Percentiles rank a stretch among this genome's conserved stretches.
phyloP scores from a whole-genome alignment of 768 basidiomycete species.

The Boletus sp. region DNA sequence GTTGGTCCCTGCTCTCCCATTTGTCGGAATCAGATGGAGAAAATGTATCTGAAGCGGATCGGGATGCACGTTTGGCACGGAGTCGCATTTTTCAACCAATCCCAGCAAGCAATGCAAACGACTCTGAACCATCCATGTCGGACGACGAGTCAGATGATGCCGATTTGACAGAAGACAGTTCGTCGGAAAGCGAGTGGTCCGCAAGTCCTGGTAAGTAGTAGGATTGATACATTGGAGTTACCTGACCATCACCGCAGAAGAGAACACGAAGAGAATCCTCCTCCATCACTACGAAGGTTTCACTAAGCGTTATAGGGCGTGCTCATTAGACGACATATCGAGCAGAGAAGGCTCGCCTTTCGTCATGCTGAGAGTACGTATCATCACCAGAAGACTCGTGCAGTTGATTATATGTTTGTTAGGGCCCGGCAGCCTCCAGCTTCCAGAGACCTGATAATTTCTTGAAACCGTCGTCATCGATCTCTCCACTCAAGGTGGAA shows the following conservation, averaged over 20 bases:
- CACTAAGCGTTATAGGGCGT: constrained; percentile 47
- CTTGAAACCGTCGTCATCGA: not conserved
- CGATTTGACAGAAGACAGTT: constrained; percentile 55
- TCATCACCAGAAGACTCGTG: not conserved
- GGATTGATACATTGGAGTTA: not conserved
- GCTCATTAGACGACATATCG: constrained; percentile 33
- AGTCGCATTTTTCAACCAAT: constrained; percentile 48
- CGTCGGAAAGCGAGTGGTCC: constrained; percentile 40
- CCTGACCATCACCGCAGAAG: constrained; percentile 22
- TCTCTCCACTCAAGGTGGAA: constrained; percentile 4
- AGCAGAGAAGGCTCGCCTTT: constrained; percentile 52
- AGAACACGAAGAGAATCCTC: constrained; percentile 20
- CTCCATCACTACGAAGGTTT: constrained; percentile 49
- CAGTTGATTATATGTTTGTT: not conserved
- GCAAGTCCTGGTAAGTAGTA: constrained; percentile 35
- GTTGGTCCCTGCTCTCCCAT: constrained; percentile 25
- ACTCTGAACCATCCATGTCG: constrained; percentile 52
- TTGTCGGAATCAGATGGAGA: constrained; percentile 67
- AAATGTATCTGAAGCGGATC: constrained; percentile 59
- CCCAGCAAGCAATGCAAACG: constrained; percentile 23
- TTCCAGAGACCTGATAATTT: constrained; percentile 5
- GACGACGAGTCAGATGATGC: constrained; percentile 82
- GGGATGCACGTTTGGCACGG: constrained; percentile 73
- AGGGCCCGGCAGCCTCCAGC: constrained; percentile 13
- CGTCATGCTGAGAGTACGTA: constrained; percentile 41